Base-by-base conservation (phyloP, 768 basidiomycete species). In the Agaricus sinodeliciosus region DNA sequence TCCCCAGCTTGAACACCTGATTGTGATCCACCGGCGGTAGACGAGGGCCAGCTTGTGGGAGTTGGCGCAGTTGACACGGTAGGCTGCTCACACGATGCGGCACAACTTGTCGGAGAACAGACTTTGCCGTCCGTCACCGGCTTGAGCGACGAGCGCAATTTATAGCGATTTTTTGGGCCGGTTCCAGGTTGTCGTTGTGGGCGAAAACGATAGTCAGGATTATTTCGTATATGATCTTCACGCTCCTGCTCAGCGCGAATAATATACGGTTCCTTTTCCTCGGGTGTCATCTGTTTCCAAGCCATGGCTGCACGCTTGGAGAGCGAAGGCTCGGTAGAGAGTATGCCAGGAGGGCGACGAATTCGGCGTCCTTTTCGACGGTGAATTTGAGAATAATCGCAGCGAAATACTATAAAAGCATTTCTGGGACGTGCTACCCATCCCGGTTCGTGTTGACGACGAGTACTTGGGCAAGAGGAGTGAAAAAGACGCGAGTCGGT, bases 261-360 rank as follows among this genome's bases (percentile, higher is more conserved):
- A 59, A 76, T 74, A 71, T 73, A 88, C 50, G 65, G 69, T 15
- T 74, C 63, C 56, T 69, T 78, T 50, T 80, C 78, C 40, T 73
- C 70, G 0, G 60, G 52, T 0, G 77, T 56, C 12, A 90, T 72
- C 53, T 75, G 69, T 36, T 74, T 75, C 91, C 91, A 94, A 27
- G 85, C 82, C 48, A 84, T 82, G 0, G 79, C 84, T 0, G 89
- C 90, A 43, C 86, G 77, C 59, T 85, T 85, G n/a, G 85, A 89
- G 36, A 92, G 75, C 1, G 79, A 75, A 63, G 81, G 80, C 54
- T 78, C 77, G 2, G 65, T 51, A 18, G 66, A 63, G 31, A 2
- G 31, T 5, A 65, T 49, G 34, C 69, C 71, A n/a, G 67, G 64
- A n/a, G 62, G 57, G 26, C 67, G 68, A 25, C 70, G 62, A 39